Evolutionary conservation across 108 stramenopile genomes (phyloP).

Genomic region (Nannochloropsis salina): DNA sequence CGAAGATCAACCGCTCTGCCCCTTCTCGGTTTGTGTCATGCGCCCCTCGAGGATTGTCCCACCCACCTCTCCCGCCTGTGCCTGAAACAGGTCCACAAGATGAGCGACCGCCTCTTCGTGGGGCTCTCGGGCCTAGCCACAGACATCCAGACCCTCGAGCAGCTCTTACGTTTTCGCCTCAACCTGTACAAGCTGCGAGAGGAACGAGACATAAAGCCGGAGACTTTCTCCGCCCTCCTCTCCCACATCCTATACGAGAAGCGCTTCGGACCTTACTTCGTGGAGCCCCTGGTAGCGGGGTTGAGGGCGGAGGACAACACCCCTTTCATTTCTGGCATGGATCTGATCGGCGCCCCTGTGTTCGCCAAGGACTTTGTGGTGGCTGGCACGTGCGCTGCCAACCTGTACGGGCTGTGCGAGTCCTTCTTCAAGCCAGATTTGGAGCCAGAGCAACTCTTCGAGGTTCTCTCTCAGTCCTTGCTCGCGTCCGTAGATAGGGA

Average conservation of each 20-base stretch:
- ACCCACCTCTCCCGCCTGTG: neutral
- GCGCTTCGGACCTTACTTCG: slow-evolving; percentile 95
- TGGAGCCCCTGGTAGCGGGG: slow-evolving; percentile 93
- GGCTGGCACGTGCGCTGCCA: slow-evolving; percentile 88
- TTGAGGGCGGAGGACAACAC: slow-evolving; percentile 66
- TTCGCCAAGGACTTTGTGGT: slow-evolving; percentile 91
- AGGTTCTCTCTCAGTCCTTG: slow-evolving; percentile 90
- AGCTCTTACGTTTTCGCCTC: slow-evolving; percentile 64
- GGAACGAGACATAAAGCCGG: slow-evolving; percentile 88
- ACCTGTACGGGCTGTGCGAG: slow-evolving; percentile 98
- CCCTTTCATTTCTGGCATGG: slow-evolving; percentile 90
- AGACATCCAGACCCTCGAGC: slow-evolving; percentile 83
- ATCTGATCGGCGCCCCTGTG: slow-evolving; percentile 88
- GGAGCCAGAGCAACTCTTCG: slow-evolving; percentile 91
- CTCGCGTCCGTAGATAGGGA: slow-evolving; percentile 92
- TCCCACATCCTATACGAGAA: slow-evolving; percentile 87
- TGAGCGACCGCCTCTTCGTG: slow-evolving; percentile 80
- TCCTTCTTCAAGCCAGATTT: slow-evolving; percentile 85
- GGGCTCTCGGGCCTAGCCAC: slow-evolving; percentile 91
- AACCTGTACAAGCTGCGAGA: slow-evolving; percentile 88
- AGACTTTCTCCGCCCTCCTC: slow-evolving; percentile 80
- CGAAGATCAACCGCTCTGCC: no score
- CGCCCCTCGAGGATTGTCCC: no score
- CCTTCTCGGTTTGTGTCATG: no score
- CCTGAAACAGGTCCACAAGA: slow-evolving; percentile 67